A percentile compares a stretch with the other conserved stretches of the same genome.
Evolutionary conservation across 768 basidiomycete genomes (phyloP).

Genomic region (Kwoniella bestiolae): DNA sequence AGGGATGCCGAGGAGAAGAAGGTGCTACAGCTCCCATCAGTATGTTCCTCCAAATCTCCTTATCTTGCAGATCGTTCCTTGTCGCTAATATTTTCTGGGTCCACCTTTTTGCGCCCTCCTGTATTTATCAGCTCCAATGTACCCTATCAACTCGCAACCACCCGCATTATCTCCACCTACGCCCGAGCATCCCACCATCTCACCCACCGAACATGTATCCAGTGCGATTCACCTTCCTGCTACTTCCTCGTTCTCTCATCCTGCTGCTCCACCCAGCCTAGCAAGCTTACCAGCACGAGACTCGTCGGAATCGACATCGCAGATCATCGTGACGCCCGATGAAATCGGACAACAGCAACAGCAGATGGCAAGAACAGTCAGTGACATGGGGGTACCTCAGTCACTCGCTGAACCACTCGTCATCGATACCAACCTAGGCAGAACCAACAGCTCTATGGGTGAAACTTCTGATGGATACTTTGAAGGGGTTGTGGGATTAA

Average conservation of each 20-base stretch:
- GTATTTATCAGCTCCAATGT: slow-evolving; percentile 36
- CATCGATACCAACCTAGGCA: slow-evolving; percentile 25
- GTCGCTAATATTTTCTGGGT: slow-evolving; percentile 3
- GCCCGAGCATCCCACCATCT: slow-evolving; percentile 25
- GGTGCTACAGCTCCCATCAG: slow-evolving; percentile 52
- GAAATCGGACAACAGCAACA: slow-evolving; percentile 29
- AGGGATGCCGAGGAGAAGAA: slow-evolving; percentile 55
- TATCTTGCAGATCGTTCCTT: background rate
- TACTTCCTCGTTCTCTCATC: slow-evolving; percentile 35
- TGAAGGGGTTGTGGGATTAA: slow-evolving; percentile 46
- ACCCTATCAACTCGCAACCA: slow-evolving; percentile 35
- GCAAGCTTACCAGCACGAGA: slow-evolving; percentile 33
- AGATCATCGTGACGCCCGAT: slow-evolving; percentile 45
- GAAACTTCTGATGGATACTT: slow-evolving; percentile 41
- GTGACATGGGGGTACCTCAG: slow-evolving; percentile 14
- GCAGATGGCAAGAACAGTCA: slow-evolving; percentile 13
- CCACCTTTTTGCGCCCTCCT: slow-evolving; percentile 2
- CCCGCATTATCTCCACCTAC: slow-evolving; percentile 44
- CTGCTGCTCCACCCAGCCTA: slow-evolving; percentile 38
- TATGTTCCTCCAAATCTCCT: slow-evolving; percentile 15
- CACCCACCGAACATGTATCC: slow-evolving; percentile 13
- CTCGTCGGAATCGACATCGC: slow-evolving; percentile 34
- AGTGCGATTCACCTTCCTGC: background rate
- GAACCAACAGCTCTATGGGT: slow-evolving; percentile 22
- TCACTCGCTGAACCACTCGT: slow-evolving; percentile 38